Evolutionary conservation across 306 rosid species (phyloP).

Genomic region (Prunus fruticosa): DNA sequence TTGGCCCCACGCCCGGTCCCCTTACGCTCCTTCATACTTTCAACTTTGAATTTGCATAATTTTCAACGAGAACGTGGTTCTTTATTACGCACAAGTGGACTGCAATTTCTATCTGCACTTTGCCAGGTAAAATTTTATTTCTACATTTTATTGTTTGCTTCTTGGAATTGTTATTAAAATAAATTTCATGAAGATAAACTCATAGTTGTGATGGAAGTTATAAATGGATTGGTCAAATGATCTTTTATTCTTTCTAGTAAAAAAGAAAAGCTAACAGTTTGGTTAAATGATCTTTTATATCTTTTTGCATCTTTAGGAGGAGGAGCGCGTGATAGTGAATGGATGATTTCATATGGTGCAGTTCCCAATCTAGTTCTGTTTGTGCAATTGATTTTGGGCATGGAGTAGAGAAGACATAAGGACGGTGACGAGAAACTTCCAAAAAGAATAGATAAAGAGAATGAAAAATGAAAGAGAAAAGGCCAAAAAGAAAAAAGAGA

Average conservation of each 20-base stretch:
- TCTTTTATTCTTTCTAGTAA: not conserved
- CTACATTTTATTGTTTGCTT: not conserved
- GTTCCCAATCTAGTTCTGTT: not conserved
- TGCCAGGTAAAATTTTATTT: not conserved
- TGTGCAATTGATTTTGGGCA: not conserved
- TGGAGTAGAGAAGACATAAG: conserved; percentile 3
- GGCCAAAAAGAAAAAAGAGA: conserved; percentile 46
- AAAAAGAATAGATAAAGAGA: conserved; percentile 41
- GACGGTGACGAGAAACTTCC: conserved; percentile 76
- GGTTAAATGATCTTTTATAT: not conserved
- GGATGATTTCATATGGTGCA: not conserved
- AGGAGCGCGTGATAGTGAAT: not conserved
- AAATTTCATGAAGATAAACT: not conserved
- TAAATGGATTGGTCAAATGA: not conserved
- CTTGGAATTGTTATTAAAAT: not conserved
- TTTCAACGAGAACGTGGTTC: not conserved
- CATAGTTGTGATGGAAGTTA: not conserved
- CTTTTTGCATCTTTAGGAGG: not conserved
- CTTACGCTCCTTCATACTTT: not conserved
- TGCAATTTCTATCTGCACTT: not conserved
- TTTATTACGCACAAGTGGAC: not conserved
- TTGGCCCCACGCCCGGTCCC: conserved; percentile 10
- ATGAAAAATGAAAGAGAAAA: conserved; percentile 34
- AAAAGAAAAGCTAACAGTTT: not conserved
- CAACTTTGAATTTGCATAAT: not conserved